A percentile compares a stretch with the other conserved stretches of the same genome.
Conservation (phyloP, 1,139 yeast genomes). For the Yamadazyma diospyri region DNA sequence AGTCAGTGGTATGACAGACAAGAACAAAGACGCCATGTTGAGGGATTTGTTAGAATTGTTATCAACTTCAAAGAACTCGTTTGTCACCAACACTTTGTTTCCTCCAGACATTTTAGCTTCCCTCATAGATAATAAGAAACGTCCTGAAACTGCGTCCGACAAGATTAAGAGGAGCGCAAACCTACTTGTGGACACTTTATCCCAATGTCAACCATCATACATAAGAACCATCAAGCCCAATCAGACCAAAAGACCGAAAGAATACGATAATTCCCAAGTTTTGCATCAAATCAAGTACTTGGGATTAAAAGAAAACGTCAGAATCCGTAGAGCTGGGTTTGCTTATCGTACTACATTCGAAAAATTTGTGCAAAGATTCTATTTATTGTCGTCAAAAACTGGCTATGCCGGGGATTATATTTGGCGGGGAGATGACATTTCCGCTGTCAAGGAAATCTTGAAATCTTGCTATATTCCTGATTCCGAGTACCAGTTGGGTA, state of each 20-base stretch:
- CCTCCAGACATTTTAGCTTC: conserved; percentile 61
- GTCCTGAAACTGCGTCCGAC: conserved; percentile 98
- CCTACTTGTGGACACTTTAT: conserved; percentile 80
- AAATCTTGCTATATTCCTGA: conserved; percentile 76
- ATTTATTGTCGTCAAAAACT: conserved; percentile 79
- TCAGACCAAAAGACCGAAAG: conserved; percentile 86
- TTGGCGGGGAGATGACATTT: conserved; percentile 83
- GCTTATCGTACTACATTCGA: conserved; percentile 98
- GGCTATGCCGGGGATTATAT: conserved; percentile 98
- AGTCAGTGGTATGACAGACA: conserved; percentile 88
- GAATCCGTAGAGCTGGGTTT: conserved; percentile 98
- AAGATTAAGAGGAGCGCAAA: conserved; percentile 93
- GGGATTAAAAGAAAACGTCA: conserved; percentile 94
- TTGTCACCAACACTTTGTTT: conserved; percentile 61
- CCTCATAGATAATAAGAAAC: conserved; percentile 69
- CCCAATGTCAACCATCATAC: conserved; percentile 89
- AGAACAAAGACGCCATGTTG: conserved; percentile 91
- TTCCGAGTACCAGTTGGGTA: conserved; percentile 87
- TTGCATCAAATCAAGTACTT: conserved; percentile 93
- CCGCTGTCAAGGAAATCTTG: conserved; percentile 79
- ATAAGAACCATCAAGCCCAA: conserved; percentile 98
- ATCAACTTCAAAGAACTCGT: conserved; percentile 65
- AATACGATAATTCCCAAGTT: conserved; percentile 85
- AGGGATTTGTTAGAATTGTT: conserved; percentile 82
- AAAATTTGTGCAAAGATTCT: conserved; percentile 95